phyloP scores from a whole-genome alignment of 768 basidiomycete species.

The Rhizopogon vinicolor region DNA sequence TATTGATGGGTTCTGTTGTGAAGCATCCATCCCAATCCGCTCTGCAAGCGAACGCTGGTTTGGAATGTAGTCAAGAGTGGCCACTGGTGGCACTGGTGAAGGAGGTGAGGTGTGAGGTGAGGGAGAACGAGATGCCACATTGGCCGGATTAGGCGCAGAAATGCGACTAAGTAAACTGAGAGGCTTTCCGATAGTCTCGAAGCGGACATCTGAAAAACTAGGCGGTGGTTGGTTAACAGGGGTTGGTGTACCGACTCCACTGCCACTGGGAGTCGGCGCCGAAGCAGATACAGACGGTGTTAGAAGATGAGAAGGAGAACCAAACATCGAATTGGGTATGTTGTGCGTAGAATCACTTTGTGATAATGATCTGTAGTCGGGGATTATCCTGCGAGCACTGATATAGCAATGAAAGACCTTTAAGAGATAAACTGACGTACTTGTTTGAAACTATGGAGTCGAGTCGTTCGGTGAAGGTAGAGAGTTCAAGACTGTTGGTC shows the following conservation, averaged over 20 bases:
- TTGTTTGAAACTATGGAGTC: neutral
- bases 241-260: neutral
- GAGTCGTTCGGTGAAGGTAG: neutral
- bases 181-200: slow-evolving; percentile 48
- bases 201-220: slow-evolving; percentile 40
- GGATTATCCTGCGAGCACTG: neutral
- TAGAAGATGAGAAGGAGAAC: slow-evolving; percentile 21
- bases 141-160: slow-evolving; percentile 27
- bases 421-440: neutral
- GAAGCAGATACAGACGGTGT: neutral
- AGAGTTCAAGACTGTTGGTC: neutral
- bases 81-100: slow-evolving; percentile 4
- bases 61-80: neutral
- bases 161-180: slow-evolving; percentile 51
- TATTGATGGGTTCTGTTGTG: neutral
- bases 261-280: neutral
- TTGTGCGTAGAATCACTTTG: neutral
- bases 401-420: neutral
- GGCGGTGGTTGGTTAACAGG: slow-evolving; percentile 10
- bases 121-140: slow-evolving; percentile 20
- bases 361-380: neutral
- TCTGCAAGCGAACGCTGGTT: neutral
- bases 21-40: neutral
- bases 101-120: slow-evolving; percentile 16
- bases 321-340: slow-evolving; percentile 25